A percentile compares a stretch with the other conserved stretches of the same genome.
Conservation (phyloP, 495 filamentous ascomycete species). For the Xylaria venustula region DNA sequence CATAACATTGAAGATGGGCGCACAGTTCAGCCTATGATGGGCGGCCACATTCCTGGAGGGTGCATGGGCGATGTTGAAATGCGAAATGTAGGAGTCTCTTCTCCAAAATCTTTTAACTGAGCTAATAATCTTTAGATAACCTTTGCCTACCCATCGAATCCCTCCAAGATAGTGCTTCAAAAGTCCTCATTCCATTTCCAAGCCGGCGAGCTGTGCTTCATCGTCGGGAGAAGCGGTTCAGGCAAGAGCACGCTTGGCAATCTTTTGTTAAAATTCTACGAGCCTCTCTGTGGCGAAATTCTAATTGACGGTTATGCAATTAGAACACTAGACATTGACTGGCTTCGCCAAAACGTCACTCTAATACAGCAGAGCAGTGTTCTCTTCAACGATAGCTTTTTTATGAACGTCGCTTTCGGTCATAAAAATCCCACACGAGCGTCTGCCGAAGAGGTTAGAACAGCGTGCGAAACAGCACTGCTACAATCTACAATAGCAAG, state of each 20-base stretch:
- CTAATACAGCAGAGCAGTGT: slow-evolving; percentile 80
- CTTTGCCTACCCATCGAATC: slow-evolving; percentile 82
- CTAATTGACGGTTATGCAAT: slow-evolving; percentile 65
- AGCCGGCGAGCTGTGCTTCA: slow-evolving; percentile 70
- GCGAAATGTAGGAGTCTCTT: slow-evolving; percentile 56
- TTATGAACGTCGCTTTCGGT: slow-evolving; percentile 80
- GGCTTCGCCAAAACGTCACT: slow-evolving; percentile 78
- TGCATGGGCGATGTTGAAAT: slow-evolving; percentile 70
- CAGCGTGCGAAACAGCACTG: slow-evolving; percentile 63
- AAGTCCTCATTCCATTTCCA: slow-evolving; percentile 63
- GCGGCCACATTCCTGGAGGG: slow-evolving; percentile 27
- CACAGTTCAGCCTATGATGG: slow-evolving; percentile 25
- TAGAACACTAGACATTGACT: slow-evolving; percentile 60
- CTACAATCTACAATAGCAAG: slow-evolving; percentile 69
- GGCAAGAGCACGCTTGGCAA: slow-evolving; percentile 90
- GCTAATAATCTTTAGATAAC: slow-evolving; percentile 56
- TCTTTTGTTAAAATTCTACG: slow-evolving; percentile 75
- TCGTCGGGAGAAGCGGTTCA: slow-evolving; percentile 85
- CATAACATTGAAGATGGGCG: slow-evolving; percentile 23
- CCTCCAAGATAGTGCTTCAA: slow-evolving; percentile 58
- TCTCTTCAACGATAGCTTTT: slow-evolving; percentile 81
- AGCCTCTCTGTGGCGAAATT: slow-evolving; percentile 63
- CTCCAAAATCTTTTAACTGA: neutral
- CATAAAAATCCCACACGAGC: slow-evolving; percentile 48
- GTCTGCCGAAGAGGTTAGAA: slow-evolving; percentile 52